Percentiles rank a stretch among this genome's conserved stretches.
phyloP scores from a whole-genome alignment of 441 rosid species.

The Aleurites moluccanus region DNA sequence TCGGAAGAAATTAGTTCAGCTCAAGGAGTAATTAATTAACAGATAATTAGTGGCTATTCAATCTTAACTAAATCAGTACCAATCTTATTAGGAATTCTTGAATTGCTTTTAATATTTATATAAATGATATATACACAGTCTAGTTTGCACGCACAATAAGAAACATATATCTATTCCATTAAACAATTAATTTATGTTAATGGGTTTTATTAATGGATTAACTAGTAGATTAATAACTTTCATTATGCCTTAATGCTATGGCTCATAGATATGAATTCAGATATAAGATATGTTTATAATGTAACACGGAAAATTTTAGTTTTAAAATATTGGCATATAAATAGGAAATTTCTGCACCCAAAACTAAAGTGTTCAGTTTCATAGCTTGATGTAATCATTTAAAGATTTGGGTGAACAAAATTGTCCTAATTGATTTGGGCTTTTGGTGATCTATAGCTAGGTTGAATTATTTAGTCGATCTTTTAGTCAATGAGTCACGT shows the following conservation, averaged over 20 bases:
- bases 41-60: neutral
- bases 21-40: neutral
- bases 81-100: neutral
- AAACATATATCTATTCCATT: neutral
- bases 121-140: neutral
- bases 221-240: neutral
- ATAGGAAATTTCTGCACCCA: no score
- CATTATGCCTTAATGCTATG: neutral
- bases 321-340: no score
- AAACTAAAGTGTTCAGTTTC: no score
- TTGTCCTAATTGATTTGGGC: neutral
- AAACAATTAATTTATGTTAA: neutral
- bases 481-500: neutral
- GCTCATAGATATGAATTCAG: no score
- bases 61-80: neutral
- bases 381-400: neutral
- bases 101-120: neutral
- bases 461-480: neutral
- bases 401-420: neutral
- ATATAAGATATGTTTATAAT: no score
- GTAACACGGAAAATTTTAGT: no score
- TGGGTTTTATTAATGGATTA: neutral
- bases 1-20: conserved; percentile 1
- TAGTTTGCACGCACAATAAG: neutral
- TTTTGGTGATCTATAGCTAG: neutral